Evolutionary conservation across 2,329 filamentous ascomycete genomes (phyloP).

Genomic region (Exophiala spinifera): DNA sequence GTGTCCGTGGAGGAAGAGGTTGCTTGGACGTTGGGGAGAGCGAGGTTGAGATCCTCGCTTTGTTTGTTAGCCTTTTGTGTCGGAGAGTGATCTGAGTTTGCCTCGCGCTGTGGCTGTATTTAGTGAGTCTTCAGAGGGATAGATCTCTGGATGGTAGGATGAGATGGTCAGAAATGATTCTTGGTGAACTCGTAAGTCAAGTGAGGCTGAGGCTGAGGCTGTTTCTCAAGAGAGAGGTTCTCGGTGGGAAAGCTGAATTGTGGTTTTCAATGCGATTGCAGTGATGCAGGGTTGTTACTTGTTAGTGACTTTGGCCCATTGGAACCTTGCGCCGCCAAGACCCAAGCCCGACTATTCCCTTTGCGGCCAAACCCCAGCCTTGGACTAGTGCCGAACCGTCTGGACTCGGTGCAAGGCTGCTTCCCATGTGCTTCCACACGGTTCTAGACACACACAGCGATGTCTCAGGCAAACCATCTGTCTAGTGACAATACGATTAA

Average conservation of each 20-base stretch:
- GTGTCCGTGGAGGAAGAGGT: background rate
- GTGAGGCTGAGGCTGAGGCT: slow-evolving; percentile 9
- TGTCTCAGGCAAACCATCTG: too few species aligned
- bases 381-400: background rate
- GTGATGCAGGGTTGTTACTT: background rate
- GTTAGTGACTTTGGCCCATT: background rate
- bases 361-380: slow-evolving; percentile 1
- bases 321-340: slow-evolving; percentile 13
- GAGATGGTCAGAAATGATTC: background rate
- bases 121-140: background rate
- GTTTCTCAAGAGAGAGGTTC: slow-evolving; percentile 1
- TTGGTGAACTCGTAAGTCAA: background rate
- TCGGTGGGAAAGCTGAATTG: background rate
- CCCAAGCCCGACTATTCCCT: slow-evolving; percentile 5
- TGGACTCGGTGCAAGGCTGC: too few species aligned
- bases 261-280: slow-evolving; percentile 9
- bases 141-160: background rate
- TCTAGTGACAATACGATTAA: too few species aligned
- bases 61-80: background rate
- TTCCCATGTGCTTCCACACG: too few species aligned
- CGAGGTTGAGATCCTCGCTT: background rate
- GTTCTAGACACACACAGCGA: too few species aligned
- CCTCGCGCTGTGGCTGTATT: background rate
- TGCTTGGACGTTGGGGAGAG: background rate
- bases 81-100: background rate